Evolutionary conservation across 2,329 filamentous ascomycete genomes (phyloP), one percentile per base, ranked within the genome.

Genomic region (Exophiala phaeomuriformis): DNA sequence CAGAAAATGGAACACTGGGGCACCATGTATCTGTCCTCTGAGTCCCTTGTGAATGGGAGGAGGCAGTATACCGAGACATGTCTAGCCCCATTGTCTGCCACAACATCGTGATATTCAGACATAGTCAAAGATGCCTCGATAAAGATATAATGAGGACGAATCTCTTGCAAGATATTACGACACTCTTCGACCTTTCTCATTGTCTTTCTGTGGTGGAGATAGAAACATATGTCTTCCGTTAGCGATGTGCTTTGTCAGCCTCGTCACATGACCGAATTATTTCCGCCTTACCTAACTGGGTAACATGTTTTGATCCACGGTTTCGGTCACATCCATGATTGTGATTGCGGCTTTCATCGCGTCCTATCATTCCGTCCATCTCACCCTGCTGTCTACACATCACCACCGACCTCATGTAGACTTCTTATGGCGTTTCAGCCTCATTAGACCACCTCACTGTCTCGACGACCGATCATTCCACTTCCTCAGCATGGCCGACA

Each of bases 401-500:
- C 42, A 32, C 6, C 27, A 36, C 9, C 28, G 6, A 35, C 12
- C 35, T 31, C 12, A 28, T 36, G 43, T 44, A 36, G 42, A 30
- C 28, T 5, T 10, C 12, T 30, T n/a, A 53, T 53, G 51, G 45
- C 27, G 9, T 28, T 43, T 27, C n/a, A 29, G 12, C 30, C 32
- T 52, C 37, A 28, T 31, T 46, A 50, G 27, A n/a, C 28, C 27
- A 4, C 19, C 8, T 5, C 5, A 7, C 29, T 28, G 2, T 19
- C 19, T 44, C 52, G 50, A 42, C 32, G 19, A 8, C 3, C 44
- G 31, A n/a, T 10, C 32, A n/a, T n/a, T 46, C 37, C 10, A 9
- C 36, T 37, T 48, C 10, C 28, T 43, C 48, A 59, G 30, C 29
- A 61, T 59, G 49, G 54, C 53, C 10, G 49, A 58, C 43, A 36